Base-by-base conservation (phyloP, 2,329 filamentous ascomycete species). In the Monilinia fructigena region DNA sequence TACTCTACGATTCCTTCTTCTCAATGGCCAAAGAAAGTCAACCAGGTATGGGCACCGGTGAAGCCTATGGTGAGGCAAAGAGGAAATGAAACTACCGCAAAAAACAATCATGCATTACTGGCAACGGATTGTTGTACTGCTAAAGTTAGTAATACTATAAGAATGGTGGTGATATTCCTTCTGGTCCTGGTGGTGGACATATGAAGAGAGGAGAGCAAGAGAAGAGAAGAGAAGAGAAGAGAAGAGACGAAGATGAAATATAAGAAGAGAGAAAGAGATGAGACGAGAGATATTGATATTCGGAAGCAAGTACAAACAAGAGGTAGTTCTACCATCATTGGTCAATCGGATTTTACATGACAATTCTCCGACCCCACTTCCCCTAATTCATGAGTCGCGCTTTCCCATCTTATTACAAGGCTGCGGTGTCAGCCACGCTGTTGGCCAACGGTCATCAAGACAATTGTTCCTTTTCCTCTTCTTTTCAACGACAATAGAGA, bases 111-210 rank as follows among this genome's bases (percentile, higher is more conserved):
- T n/a, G 35, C 53, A 65, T 59, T 59, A n/a, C 45, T 18, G 20
- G 18, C 23, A 31, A 55, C 48, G 35, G 18, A 61, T 31, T 63
- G 31, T 8, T 55, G 35, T 56, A 59, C 42, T 66, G 42, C 48
- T 60, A 66, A 56, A 59, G 67, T 68, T 73, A 72, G 55, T 65
- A 66, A 72, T 73, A 70, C 56, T 72, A 58, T 28, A 62, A 48
- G 53, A 66, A 52, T 66, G 65, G 65, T 52, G 65, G 65, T 48
- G 65, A 59, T 69, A 67, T 68, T 65, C 66, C 66, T 69, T 67
- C 63, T 60, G 65, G 58, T 65, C 61, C 63, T n/a, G 52, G 28
- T 64, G 40, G 52, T 58, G 67, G 56, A 55, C 47, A 48, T 38
- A 50, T 48, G 40, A 62, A 64, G 61, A 67, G 55, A 63, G 65